Evolutionary conservation across 2,329 filamentous ascomycete genomes (phyloP).

Genomic region (Amesomyces nigricolor): DNA sequence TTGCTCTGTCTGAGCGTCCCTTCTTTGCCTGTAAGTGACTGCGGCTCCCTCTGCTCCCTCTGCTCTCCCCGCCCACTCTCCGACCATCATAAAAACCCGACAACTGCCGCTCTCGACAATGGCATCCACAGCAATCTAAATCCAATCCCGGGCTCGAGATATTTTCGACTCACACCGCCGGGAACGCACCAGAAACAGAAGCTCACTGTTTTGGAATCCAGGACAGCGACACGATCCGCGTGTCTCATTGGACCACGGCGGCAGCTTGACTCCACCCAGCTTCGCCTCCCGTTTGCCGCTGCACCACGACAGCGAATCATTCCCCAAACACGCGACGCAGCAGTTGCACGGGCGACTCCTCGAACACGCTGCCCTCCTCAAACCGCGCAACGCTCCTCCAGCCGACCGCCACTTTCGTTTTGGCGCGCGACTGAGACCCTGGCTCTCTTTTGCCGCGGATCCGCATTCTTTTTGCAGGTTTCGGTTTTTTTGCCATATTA

Average conservation of each 20-base stretch:
- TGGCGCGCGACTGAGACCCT: slow-evolving; percentile 26
- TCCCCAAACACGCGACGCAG: slow-evolving; percentile 14
- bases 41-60: background rate
- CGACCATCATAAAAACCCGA: background rate
- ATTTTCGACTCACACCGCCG: too few species aligned
- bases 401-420: slow-evolving; percentile 15
- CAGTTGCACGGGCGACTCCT: slow-evolving; percentile 28
- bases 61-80: slow-evolving; percentile 5
- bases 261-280: slow-evolving; percentile 15
- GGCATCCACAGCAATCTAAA: too few species aligned
- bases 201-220: slow-evolving; percentile 9
- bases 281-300: slow-evolving; percentile 27
- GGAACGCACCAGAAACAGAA: background rate
- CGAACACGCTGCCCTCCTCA: slow-evolving; percentile 23
- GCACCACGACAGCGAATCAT: slow-evolving; percentile 28
- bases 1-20: background rate
- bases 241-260: slow-evolving; percentile 13
- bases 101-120: too few species aligned
- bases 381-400: slow-evolving; percentile 15
- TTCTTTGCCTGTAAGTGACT: background rate
- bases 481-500: slow-evolving; percentile 22
- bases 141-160: too few species aligned
- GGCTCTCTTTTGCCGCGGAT: slow-evolving; percentile 17
- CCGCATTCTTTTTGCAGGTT: slow-evolving; percentile 7
- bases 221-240: background rate